Evolutionary conservation across 2,329 filamentous ascomycete species (phyloP), one percentile per base, ranked within the genome.

Genomic region (Fusarium proliferatum): DNA sequence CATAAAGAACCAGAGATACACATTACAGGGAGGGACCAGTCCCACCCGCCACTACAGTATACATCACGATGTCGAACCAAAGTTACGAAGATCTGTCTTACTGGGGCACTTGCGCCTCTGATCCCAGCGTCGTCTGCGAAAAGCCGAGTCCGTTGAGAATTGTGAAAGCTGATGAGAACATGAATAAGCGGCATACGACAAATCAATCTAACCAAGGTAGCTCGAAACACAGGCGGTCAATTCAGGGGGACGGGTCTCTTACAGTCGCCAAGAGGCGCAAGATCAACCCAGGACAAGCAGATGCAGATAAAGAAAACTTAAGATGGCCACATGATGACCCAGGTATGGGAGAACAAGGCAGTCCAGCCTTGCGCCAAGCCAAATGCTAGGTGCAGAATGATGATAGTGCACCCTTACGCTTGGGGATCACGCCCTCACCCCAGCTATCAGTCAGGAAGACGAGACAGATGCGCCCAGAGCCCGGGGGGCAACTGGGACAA

Each of bases 91-190:
- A 80, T 72, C 21, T 75, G 79, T 61, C 73, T 57, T 64, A 63
- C 39, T 41, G 80, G 77, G 81, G 81, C 75, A 70, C 83, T 79
- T 71, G 77, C 76, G 67, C 80, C 69, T 62, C 78, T 67, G 56
- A 57, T 26, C 61, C 68, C 13, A 65, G 66, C 63, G 77, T 45
- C 75, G 30, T 38, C 17, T 55, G 55, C 28, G 80, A 80, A 74
- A 76, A 78, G 63, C 85, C 87, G 23, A 82, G 82, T 38, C 88
- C 88, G 16, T 78, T 89, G 39, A 84, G 86, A 45, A 87, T 90
- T 75, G 78, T 85, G 75, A 90, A 88, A 76, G 80, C 81, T 39
- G 49, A 53, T 13, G 61, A 17, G 30, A 65, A 55, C 11, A 39
- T 34, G n/a, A 58, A 36, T 11, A 46, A 65, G 60, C 34, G n/a